A percentile compares a stretch with the other conserved stretches of the same genome.
These are phyloP conservation scores for Emydomyces testavorans DNA, from an alignment of 2,329 filamentous ascomycete species.

Conservation along the genomic window DNA sequence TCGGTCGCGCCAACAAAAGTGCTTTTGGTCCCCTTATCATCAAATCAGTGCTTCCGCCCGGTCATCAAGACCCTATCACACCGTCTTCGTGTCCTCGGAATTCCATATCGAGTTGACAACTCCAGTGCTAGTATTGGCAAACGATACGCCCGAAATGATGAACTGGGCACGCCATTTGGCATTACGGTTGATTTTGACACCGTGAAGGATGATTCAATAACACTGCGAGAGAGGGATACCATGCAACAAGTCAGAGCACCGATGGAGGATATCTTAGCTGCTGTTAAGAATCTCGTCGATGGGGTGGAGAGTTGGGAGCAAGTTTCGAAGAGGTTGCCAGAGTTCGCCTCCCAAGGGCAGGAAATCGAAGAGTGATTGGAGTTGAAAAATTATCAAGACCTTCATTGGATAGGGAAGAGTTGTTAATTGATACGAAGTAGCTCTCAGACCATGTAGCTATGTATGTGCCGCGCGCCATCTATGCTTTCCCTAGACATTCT, in stretches of 20 bases:
- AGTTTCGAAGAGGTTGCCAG: conserved; percentile 64
- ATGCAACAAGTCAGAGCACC: conserved; percentile 81
- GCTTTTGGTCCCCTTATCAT: conserved; percentile 76
- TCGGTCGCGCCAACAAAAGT: conserved; percentile 89
- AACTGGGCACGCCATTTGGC: conserved; percentile 85
- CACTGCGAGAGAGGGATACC: conserved; percentile 78
- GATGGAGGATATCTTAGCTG: conserved; percentile 65
- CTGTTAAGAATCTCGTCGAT: conserved; percentile 53
- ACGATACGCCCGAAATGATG: conserved; percentile 88
- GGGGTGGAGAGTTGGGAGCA: conserved; percentile 58
- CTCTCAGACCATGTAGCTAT: no score
- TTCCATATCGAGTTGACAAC: conserved; percentile 80
- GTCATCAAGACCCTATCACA: conserved; percentile 60
- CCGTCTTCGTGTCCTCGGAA: conserved; percentile 60
- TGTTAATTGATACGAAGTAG: no score
- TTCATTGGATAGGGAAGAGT: no score
- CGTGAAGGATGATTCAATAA: conserved; percentile 73
- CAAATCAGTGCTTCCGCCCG: no score
- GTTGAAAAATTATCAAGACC: no score
- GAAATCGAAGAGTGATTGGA: no score
- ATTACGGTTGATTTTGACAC: conserved; percentile 96
- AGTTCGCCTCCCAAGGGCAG: no score
- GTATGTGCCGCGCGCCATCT: no score
- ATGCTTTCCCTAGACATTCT: no score
- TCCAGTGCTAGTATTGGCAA: conserved; percentile 88